Base-by-base conservation (phyloP, 1,284 basidiomycete species). In the Rhodotorula mucilaginosa region DNA sequence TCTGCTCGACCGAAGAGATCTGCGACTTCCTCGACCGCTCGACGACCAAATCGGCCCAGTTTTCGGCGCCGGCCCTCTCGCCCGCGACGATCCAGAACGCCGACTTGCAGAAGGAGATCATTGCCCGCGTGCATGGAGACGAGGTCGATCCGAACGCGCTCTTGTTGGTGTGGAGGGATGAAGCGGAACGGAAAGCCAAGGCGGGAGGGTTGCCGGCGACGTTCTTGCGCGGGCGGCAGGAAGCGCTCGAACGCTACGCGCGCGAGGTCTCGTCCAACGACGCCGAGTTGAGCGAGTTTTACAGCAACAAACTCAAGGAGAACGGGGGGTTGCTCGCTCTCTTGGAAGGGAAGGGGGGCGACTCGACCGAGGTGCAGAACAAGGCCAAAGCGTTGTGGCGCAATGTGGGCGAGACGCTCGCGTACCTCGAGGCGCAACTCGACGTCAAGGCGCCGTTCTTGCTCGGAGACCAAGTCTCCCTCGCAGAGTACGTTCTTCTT, bases 151-250 rank as follows among this genome's bases (percentile, higher is more conserved):
- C 77, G 18, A 78, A 78, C 68, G 48, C 70, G 58, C 61, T 77
- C 49, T 26, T 77, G 16, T 63, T 78, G 19, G 48, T 67, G 12
- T 74, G 70, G 57, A 39, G 76, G 23, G 68, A 31, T 51, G 75
- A 75, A 58, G 70, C 64, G 29, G 77, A 78, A 65, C 59, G 73
- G 29, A 68, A 75, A 44, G 63, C 48, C 29, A 77, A 77, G 61
- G 62, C 62, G 16, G 62, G 47, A 7, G 70, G 71, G 1, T 6
- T 78, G 52, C 65, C 70, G 7, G 77, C 76, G 15, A 61, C 69
- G 49, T 78, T 78, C 66, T 66, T 78, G 56, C 64, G 67, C 49
- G 77, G 77, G 3, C 69, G 77, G 58, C 75, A 78, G 68, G 69
- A 61, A n/a, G 77, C 77, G 39, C 68, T 78, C 60, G 72, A 75